phyloP scores from a whole-genome alignment of 768 basidiomycete species.

The Butyriboletus loyo region DNA sequence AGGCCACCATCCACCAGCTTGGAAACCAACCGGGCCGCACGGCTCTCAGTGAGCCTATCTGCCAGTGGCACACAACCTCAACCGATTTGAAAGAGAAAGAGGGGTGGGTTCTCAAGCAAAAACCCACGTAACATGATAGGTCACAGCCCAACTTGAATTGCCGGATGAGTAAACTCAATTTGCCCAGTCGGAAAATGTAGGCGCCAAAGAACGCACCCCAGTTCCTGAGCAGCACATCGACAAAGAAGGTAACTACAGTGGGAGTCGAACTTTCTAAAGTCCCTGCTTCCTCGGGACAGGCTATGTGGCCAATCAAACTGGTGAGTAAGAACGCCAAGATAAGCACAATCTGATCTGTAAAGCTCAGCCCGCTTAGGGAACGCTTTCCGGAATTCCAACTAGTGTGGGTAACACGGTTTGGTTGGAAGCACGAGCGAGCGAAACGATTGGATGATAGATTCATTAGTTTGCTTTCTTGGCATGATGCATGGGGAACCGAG shows the following conservation, averaged over 20 bases:
- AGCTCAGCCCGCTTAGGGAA: slow-evolving; percentile 8
- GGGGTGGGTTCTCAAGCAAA: neutral
- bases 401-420: slow-evolving; percentile 3
- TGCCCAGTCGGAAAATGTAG: neutral
- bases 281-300: slow-evolving; percentile 13
- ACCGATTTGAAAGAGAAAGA: slow-evolving; percentile 7
- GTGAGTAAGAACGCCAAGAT: slow-evolving; percentile 16
- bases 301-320: slow-evolving; percentile 7
- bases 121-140: slow-evolving; percentile 1
- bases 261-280: slow-evolving; percentile 6
- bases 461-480: neutral
- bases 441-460: neutral
- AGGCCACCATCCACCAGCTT: too few species aligned
- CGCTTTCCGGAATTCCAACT: slow-evolving; percentile 1
- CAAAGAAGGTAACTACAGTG: slow-evolving; percentile 13
- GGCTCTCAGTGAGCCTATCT: neutral
- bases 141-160: neutral
- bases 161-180: slow-evolving; percentile 3
- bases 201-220: slow-evolving; percentile 24
- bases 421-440: neutral
- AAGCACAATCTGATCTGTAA: slow-evolving; percentile 5
- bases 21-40: slow-evolving; percentile 17
- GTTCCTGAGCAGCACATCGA: slow-evolving; percentile 24
- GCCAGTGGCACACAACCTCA: neutral
- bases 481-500: neutral